phyloP scores from a whole-genome alignment of 805 yeast species.

The Kodamaea laetipori region DNA sequence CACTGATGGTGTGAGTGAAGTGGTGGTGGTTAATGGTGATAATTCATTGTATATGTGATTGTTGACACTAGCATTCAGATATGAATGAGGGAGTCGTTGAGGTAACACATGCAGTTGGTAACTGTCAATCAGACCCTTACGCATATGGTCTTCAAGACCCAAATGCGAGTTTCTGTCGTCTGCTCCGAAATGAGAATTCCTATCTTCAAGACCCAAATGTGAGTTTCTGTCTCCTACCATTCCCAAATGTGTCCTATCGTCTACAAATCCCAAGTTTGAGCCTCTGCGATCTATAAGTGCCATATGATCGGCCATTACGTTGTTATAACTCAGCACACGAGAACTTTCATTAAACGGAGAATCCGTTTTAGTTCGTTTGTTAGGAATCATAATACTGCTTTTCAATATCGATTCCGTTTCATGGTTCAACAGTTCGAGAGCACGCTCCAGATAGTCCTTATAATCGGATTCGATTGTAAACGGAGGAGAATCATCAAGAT shows the following conservation, averaged over 20 bases:
- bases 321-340: slow-evolving; percentile 11
- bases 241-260: too few relatives aligned
- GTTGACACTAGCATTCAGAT: slow-evolving; percentile 7
- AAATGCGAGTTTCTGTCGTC: too few relatives aligned
- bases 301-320: too few relatives aligned
- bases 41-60: slow-evolving; percentile 26
- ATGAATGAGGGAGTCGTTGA: slow-evolving; percentile 2
- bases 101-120: slow-evolving; percentile 18
- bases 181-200: too few relatives aligned
- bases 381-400: slow-evolving; percentile 14
- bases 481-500: slow-evolving; percentile 40
- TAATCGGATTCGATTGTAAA: slow-evolving; percentile 37
- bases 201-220: too few relatives aligned
- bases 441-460: slow-evolving; percentile 1
- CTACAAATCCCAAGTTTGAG: too few relatives aligned
- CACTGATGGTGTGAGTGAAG: slow-evolving; percentile 44
- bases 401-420: slow-evolving; percentile 8
- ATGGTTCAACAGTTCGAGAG: slow-evolving; percentile 14
- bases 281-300: too few relatives aligned
- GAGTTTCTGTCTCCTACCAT: too few relatives aligned
- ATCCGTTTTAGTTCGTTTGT: slow-evolving; percentile 6
- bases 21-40: slow-evolving; percentile 46
- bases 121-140: slow-evolving; percentile 21
- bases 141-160: slow-evolving; percentile 6
- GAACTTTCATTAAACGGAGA: slow-evolving; percentile 7